Evolutionary conservation across 2,329 filamentous ascomycete genomes (phyloP), one percentile per base, ranked within the genome.

Genomic region (Hortaea sp.): DNA sequence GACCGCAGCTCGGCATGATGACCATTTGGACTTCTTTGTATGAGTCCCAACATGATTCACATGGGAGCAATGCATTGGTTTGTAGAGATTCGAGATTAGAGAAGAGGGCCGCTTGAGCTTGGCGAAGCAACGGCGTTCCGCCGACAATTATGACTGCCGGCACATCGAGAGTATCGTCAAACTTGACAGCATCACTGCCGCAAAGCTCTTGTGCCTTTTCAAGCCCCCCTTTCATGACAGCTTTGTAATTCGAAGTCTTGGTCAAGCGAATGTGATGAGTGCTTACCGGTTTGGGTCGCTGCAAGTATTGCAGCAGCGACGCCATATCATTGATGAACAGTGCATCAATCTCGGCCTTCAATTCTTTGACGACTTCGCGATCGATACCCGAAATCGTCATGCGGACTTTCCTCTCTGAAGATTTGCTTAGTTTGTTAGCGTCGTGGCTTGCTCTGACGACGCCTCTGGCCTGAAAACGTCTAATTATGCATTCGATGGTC

Each of bases 241-340:
- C n/a, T 5, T 37, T 39, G 34, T 45, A 49, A 5, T 41, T 34
- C 27, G 20, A 41, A 9, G 42, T 42, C 40, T 42, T 42, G 7
- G 45, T 47, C 10, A 52, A 28, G n/a, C 43, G 31, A 37, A 52
- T 52, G 11, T 35, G 28, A 13, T 49, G 49, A 13, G n/a, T 43
- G 7, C 39, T 38, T 13, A 13, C 27, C 12, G 20, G 31, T 34
- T 29, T 7, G 1, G 7, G 39, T 13, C 29, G 20, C 27, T 29
- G 11, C 32, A 27, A 30, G 6, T 9, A 3, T 39, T 38, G 28
- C 12, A 27, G 13, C 28, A 29, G 32, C 12, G 5, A 11, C n/a
- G 4, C 5, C 11, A 28, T 29, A 30, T 34, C n/a, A 31, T 34
- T 28, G 31, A 27, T 2, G 40, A 46, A 6, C 27, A 39, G 10